phyloP scores from a whole-genome alignment of 2,329 filamentous ascomycete species.

The Aspergillus tamarii region DNA sequence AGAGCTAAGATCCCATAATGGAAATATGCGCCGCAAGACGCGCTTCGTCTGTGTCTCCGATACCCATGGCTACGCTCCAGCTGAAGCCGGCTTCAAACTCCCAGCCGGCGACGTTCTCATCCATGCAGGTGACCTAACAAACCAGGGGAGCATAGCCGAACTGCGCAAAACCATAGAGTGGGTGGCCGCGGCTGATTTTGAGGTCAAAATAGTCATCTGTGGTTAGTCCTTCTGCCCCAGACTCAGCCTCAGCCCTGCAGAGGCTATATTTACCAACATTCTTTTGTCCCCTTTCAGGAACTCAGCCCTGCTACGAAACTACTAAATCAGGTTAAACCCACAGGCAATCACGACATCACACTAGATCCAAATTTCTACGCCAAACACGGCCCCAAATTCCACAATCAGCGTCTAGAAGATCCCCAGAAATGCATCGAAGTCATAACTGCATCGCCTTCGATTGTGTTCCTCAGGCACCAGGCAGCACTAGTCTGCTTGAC shows the following conservation, averaged over 20 bases:
- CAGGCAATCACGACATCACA: conserved; percentile 63
- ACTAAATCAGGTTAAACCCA: conserved; percentile 1
- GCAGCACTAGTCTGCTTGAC: conserved; percentile 49
- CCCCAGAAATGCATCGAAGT: conserved; percentile 48
- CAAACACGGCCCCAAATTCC: conserved; percentile 45
- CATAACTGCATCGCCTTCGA: conserved; percentile 46
- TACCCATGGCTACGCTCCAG: conserved; percentile 58
- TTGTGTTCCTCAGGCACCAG: conserved; percentile 58
- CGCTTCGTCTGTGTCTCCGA: conserved; percentile 64
- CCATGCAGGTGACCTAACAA: conserved; percentile 63
- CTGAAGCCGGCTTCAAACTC: conserved; percentile 52
- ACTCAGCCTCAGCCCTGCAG: neutral
- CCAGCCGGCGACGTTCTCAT: conserved; percentile 62
- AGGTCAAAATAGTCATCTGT: conserved; percentile 59
- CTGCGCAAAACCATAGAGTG: conserved; percentile 56
- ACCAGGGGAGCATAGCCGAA: conserved; percentile 56
- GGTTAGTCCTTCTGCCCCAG: conserved; percentile 40
- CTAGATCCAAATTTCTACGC: conserved; percentile 55
- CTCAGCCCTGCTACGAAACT: conserved; percentile 9
- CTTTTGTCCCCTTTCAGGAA: neutral
- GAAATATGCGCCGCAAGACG: conserved; percentile 43
- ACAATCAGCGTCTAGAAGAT: conserved; percentile 50
- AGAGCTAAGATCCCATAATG: neutral
- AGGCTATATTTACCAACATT: neutral
- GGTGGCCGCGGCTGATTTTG: conserved; percentile 57